A percentile compares a stretch with the other conserved stretches of the same genome.
Evolutionary conservation across 768 basidiomycete species (phyloP).

Genomic region (Lentinula boryana): DNA sequence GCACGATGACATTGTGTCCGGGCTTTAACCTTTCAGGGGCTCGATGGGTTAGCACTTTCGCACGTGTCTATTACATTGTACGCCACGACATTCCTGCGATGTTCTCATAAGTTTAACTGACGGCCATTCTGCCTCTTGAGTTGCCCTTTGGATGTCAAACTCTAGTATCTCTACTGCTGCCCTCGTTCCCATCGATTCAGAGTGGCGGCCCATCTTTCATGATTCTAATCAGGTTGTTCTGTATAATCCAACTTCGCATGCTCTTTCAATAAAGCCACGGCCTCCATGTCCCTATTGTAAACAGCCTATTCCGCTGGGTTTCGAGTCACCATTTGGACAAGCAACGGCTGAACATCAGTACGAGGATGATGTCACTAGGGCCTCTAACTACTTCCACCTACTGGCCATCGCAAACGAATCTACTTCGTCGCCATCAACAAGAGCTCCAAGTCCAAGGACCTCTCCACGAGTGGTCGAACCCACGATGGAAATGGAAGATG

Average conservation of each 20-base stretch:
- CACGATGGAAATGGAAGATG: slow-evolving; percentile 4
- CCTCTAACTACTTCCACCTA: slow-evolving; percentile 70
- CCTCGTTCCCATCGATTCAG: slow-evolving; percentile 15
- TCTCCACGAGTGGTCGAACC: neutral
- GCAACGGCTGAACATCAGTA: neutral
- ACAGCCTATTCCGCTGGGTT: slow-evolving; percentile 45
- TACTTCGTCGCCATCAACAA: neutral
- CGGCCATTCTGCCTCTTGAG: neutral
- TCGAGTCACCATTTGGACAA: slow-evolving; percentile 18
- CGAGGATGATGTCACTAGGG: slow-evolving; percentile 12
- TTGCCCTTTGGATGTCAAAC: neutral
- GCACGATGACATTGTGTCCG: too few relatives aligned
- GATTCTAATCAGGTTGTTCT: slow-evolving; percentile 79
- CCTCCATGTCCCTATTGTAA: slow-evolving; percentile 72
- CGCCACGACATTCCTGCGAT: neutral
- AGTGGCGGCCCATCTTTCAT: slow-evolving; percentile 80
- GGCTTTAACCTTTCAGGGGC: too few relatives aligned
- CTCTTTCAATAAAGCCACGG: slow-evolving; percentile 51
- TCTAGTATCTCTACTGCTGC: slow-evolving; percentile 5
- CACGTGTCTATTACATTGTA: neutral
- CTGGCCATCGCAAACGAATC: slow-evolving; percentile 68
- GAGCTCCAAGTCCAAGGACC: neutral
- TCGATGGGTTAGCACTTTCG: neutral
- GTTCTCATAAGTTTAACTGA: neutral
- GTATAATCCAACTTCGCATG: slow-evolving; percentile 83